Base-by-base conservation (phyloP, 2,329 filamentous ascomycete genomes). In the Trichoderma sp. region DNA sequence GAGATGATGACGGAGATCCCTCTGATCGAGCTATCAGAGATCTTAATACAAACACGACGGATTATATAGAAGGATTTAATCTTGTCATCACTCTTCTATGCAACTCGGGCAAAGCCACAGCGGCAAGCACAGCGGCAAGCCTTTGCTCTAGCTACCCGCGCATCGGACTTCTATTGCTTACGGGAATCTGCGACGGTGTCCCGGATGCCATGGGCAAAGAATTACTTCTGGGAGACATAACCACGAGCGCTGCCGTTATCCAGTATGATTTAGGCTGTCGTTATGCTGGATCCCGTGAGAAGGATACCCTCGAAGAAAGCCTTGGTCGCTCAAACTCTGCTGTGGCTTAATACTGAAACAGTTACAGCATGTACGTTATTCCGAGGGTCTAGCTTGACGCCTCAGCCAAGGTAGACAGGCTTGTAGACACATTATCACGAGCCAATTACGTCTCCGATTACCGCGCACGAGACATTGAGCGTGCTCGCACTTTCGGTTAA, bases 1-100 rank as follows among this genome's bases (percentile, higher is more conserved):
- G 73, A 70, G 71, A 70, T 14, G 63, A 70, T 6, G 54, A 71
- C 16, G 51, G 51, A 18, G 43, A 13, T 16, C 37, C 59, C 1
- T 75, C 74, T 39, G 73, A 71, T 14, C 76, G 75, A 46, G 71
- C 70, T 4, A 21, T 39, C 0, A 74, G 74, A 1, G 79, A 80
- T 51, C 26, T 56, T 1, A 79, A 79, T 49, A 32, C 65, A 34
- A 80, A 80, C 61, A 70, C 72, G 0, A 72, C 66, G 8, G 77
- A 71, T 2, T 14, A 10, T 11, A 72, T 74, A 10, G 71, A 71
- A 0, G 60, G 56, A 2, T 69, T 73, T 30, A 71, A 75, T 49
- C 71, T 49, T 16, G n/a, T 49, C 2, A 24, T 49, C 8, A 24
- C 11, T 0, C 46, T 49, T 24, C 46, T 49, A 49, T 49, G 46